Conservation (phyloP, 805 yeast genomes). For the Myxozyma melibiosi region DNA sequence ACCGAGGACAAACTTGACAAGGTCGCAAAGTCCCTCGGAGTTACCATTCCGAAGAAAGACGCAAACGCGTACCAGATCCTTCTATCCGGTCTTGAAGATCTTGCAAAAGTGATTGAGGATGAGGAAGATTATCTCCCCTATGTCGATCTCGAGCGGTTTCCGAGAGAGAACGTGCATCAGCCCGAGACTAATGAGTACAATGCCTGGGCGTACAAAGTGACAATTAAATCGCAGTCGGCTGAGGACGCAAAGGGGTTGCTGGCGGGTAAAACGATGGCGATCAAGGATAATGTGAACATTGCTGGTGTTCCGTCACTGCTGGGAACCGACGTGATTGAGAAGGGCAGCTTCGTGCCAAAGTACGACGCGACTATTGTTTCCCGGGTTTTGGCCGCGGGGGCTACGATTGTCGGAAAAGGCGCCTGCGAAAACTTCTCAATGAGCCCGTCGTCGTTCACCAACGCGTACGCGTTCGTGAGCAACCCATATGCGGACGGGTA, state of each 20-base stretch:
- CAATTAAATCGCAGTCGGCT: constrained; percentile 36
- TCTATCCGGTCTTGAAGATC: constrained; percentile 28
- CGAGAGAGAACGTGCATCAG: constrained; percentile 40
- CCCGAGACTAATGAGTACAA: constrained; percentile 39
- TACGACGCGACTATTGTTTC: constrained; percentile 46
- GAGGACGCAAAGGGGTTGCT: constrained; percentile 36
- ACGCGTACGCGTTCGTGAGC: constrained; percentile 48
- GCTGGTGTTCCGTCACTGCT: constrained; percentile 45
- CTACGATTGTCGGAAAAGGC: constrained; percentile 42
- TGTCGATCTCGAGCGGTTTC: constrained; percentile 42
- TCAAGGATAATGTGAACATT: constrained; percentile 45
- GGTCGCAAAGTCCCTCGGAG: constrained; percentile 13
- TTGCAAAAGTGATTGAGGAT: constrained; percentile 15
- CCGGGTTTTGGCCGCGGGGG: constrained; percentile 45
- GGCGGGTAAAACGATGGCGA: constrained; percentile 40
- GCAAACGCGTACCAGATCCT: constrained; percentile 25
- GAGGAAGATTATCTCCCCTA: constrained; percentile 40
- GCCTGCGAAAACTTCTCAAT: constrained; percentile 46
- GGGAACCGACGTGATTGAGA: constrained; percentile 42
- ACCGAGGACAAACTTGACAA: constrained; percentile 18
- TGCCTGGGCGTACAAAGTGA: constrained; percentile 44
- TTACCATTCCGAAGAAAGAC: constrained; percentile 22
- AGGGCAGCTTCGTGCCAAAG: constrained; percentile 42
- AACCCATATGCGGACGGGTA: constrained; percentile 48
- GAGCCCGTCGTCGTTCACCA: constrained; percentile 43